Conservation (phyloP, 495 filamentous ascomycete species). For the Lepidopterella palustris region DNA sequence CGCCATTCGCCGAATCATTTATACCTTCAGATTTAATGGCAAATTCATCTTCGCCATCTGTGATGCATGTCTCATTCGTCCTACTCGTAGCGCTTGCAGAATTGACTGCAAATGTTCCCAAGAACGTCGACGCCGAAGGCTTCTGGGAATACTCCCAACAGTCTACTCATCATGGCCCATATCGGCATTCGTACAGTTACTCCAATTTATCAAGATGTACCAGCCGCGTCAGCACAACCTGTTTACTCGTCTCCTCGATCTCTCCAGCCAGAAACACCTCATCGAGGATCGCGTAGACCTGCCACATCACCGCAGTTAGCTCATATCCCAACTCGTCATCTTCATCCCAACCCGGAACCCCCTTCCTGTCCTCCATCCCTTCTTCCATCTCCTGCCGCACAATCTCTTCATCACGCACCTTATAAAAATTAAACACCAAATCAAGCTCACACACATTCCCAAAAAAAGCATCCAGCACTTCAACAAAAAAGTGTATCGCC, state of each 20-base stretch:
- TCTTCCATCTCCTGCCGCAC: neutral
- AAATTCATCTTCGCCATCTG: too few relatives aligned
- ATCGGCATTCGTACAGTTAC: slow-evolving; percentile 40
- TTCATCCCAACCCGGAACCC: neutral
- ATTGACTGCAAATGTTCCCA: too few relatives aligned
- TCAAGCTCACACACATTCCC: slow-evolving; percentile 99
- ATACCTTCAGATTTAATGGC: too few relatives aligned
- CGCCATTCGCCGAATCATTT: too few relatives aligned
- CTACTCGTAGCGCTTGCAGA: too few relatives aligned
- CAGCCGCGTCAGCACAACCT: slow-evolving; percentile 88
- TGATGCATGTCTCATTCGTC: too few relatives aligned
- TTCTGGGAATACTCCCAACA: too few relatives aligned
- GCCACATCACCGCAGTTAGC: slow-evolving; percentile 12
- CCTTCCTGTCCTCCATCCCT: neutral
- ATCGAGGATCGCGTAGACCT: slow-evolving; percentile 97
- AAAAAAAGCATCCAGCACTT: slow-evolving; percentile 96
- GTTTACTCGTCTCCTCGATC: slow-evolving; percentile 97
- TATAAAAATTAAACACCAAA: slow-evolving; percentile 97
- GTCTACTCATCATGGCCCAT: too few relatives aligned
- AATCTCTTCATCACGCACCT: slow-evolving; percentile 45
- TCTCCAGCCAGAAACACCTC: slow-evolving; percentile 96
- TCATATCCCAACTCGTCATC: neutral
- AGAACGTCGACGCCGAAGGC: too few relatives aligned
- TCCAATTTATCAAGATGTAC: slow-evolving; percentile 97
- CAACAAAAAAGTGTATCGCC: slow-evolving; percentile 98